Evolutionary conservation across 495 filamentous ascomycete genomes (phyloP), one percentile per base, ranked within the genome.

Genomic region (Penicillium macrosclerotiorum): DNA sequence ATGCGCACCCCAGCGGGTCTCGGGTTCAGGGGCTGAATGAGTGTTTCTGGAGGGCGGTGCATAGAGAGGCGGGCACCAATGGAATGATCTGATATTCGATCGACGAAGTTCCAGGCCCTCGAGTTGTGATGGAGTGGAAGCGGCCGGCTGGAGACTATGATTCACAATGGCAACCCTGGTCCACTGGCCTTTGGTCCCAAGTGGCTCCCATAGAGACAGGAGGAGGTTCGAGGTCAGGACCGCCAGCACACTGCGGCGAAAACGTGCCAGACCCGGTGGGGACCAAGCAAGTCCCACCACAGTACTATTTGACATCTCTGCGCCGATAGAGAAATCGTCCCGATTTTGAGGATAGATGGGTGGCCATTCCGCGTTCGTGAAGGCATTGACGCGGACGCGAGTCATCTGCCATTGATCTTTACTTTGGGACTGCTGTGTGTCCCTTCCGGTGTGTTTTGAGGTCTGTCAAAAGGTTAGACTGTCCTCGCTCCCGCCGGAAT

Each of bases 261-360:
- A 76, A 50, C 73, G 74, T 26, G 69, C 80, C 8, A 84, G 55
- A 2, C 83, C 83, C 27, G 77, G 70, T 16, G 82, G 72, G 12
- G 81, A 84, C 84, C 84, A 88, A 13, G 67, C 66, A 19, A 85
- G 50, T 8, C 62, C 64, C 20, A 72, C 64, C 17, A 84, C 74
- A 34, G 61, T 68, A 39, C 76, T 78, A 5, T 58, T 49, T 4
- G 81, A 83, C 54, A 81, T 78, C 57, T 88, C 84, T 47, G 81
- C 80, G 3, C 78, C 84, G 34, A 85, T 65, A 7, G 81, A 83
- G 65, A 80, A 80, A 16, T 69, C 56, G 32, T 69, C 57, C 17
- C 73, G 72, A 27, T 65, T 62, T 27, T 72, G 63, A 1, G 74
- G 74, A 9, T 65, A 51, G 42, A 72, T 68, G n/a, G 51, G 48